Evolutionary conservation across 139 green algal genomes (phyloP), one percentile per base, ranked within the genome.

Genomic region (Closterium sp.): DNA sequence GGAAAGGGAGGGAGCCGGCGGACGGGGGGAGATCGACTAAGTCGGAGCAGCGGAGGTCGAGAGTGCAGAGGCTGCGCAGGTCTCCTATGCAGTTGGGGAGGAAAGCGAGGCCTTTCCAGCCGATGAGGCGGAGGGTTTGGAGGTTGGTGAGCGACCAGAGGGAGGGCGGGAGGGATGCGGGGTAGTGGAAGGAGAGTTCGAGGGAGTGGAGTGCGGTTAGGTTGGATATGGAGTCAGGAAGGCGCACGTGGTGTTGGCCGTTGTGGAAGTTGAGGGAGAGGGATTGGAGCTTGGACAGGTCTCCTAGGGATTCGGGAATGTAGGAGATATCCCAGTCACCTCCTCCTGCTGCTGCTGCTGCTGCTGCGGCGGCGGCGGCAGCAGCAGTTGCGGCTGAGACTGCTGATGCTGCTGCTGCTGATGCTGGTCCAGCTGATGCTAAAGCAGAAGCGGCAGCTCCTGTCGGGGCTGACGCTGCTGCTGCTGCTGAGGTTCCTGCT

Each of bases 71-170:
- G 32, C 62, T 42, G 11, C 27, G 31, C 28, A 91, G 89, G 13
- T 91, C 89, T 24, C 84, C 89, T 5, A 91, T n/a, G 89, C 89
- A 91, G 89, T 91, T 86, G 84, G 89, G 89, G 84, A 91, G 89
- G 27, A 91, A 91, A n/a, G 84, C 30, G 0, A 91, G 30, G 30
- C 89, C 89, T 30, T 91, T 85, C 89, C 89, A 91, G 29, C 89
- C 89, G n/a, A 42, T 17, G 22, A 91, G 84, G 31, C 32, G 73
- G 27, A 91, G 89, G 6, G 84, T 86, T 38, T 91, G 30, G 31
- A 91, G 84, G 24, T 91, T 86, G 31, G 89, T 91, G 62, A 91
- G 84, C 24, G 31, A n/a, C 89, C 89, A 91, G 29, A 91, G 30
- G 31, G 89, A 86, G 32, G 31, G 30, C 31, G 89, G 89, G 70